Base-by-base conservation (phyloP, 148 eudicot species). In the Dianthus caryophyllus region DNA sequence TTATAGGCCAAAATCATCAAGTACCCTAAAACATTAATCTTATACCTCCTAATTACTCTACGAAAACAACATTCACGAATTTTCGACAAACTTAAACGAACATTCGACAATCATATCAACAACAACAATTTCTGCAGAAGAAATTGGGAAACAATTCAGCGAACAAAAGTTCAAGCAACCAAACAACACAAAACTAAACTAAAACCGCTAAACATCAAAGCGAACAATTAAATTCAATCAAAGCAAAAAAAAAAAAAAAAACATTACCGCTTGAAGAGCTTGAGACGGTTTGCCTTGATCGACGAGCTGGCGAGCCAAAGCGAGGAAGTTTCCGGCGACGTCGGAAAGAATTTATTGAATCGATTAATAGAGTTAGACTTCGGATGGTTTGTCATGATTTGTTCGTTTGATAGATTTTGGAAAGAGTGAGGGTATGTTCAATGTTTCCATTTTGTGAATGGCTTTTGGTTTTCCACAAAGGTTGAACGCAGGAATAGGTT, bases 181-280 rank as follows among this genome's bases (percentile, higher is more conserved):
- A n/a, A 18, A 9, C 31, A 29, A 56, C 26, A 20, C 52, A 24
- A 4, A 31, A 26, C n/a, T 25, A 52, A 52, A 22, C 13, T 4
- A 8, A 0, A 29, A 50, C 5, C 2, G 30, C 14, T 15, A 41
- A 39, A 54, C 22, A 24, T 17, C 0, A 67, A 33, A 27, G 26
- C 4, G 25, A 64, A n/a, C n/a, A n/a, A n/a, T n/a, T n/a, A 13
- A 27, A 17, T 8, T 2, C 13, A 53, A 26, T 20, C 15, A 27
- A 26, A 17, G 15, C 31, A 33, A 68, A 50, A 20, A 15, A 21
- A 48, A 17, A 5, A 46, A 10, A 10, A 10, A 27, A 4, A 4
- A 51, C 67, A 5, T 71, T 84, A 92, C 96, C 79, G 92, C 93
- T 78, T 89, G 90, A 27, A 91, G 96, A 55, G 97, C 88, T 58